These are phyloP conservation scores for Kuraishia ogatae DNA, from an alignment of 805 yeast species.

Conservation along the genomic window DNA sequence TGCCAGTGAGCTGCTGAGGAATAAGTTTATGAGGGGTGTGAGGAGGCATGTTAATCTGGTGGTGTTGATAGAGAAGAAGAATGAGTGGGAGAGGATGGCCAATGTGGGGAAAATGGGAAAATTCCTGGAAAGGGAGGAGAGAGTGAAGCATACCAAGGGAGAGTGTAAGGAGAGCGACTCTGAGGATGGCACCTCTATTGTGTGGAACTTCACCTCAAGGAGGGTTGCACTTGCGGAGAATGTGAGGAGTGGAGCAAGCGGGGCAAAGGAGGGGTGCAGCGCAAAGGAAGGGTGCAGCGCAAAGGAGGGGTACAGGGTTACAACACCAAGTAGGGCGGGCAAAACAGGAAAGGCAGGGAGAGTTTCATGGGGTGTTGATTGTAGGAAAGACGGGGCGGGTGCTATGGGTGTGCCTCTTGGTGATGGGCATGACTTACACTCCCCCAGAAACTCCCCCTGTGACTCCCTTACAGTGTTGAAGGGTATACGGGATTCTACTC, in stretches of 20 bases:
- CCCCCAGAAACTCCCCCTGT: no score
- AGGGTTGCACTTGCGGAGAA: neutral
- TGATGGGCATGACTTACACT: no score
- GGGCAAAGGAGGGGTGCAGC: no score
- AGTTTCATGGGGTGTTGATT: no score
- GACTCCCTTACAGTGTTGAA: neutral
- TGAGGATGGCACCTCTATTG: neutral
- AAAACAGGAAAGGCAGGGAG: no score
- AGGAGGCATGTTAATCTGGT: slow-evolving; percentile 22
- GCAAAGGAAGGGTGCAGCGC: no score
- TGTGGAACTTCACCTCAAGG: slow-evolving; percentile 1
- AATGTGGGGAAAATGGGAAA: slow-evolving; percentile 9
- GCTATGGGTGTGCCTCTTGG: no score
- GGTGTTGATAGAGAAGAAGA: slow-evolving; percentile 30
- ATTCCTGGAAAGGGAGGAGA: neutral
- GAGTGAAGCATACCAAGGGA: neutral
- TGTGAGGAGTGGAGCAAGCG: no score
- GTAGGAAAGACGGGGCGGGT: no score
- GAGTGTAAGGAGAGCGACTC: neutral
- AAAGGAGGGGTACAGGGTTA: no score
- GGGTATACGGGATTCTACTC: no score
- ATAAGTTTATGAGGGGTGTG: slow-evolving; percentile 37
- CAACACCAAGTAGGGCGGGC: no score
- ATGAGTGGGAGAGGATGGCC: slow-evolving; percentile 23
- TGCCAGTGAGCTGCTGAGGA: slow-evolving; percentile 42